Evolutionary conservation across 2,329 filamentous ascomycete genomes (phyloP).

Genomic region (Neonectria neomacrospora): DNA sequence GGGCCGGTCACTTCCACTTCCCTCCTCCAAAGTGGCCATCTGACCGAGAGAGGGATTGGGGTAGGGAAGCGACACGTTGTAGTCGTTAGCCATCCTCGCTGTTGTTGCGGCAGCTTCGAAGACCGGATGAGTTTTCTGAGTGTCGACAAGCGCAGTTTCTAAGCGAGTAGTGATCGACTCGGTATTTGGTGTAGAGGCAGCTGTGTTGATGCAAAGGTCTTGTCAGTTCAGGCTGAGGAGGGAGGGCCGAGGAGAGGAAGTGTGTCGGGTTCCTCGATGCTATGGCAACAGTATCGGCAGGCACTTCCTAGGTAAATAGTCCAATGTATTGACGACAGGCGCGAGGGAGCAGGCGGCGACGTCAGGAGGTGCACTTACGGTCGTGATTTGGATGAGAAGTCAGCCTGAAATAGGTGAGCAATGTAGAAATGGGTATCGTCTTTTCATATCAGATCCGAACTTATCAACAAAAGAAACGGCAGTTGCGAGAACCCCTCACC

Average conservation of each 20-base stretch:
- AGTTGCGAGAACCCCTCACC: slow-evolving; percentile 14
- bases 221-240: neutral
- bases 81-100: slow-evolving; percentile 43
- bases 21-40: slow-evolving; percentile 39
- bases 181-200: neutral
- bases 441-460: slow-evolving; percentile 34
- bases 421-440: slow-evolving; percentile 15
- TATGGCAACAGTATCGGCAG: neutral
- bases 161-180: neutral
- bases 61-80: slow-evolving; percentile 48
- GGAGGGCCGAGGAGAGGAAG: neutral
- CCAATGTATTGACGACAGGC: neutral
- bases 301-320: neutral
- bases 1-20: slow-evolving; percentile 12
- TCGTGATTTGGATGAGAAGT: neutral
- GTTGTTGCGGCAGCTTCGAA: neutral
- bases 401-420: neutral
- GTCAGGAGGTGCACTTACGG: neutral
- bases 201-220: neutral
- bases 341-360: neutral
- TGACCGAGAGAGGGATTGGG: slow-evolving; percentile 48
- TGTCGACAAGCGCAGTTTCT: no score
- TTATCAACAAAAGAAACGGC: slow-evolving; percentile 11
- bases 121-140: neutral
- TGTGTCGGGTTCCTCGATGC: neutral